Percentiles rank a stretch among this genome's conserved stretches.
Conservation (phyloP, 1,284 basidiomycete genomes). For the Ganoderma sinense region DNA sequence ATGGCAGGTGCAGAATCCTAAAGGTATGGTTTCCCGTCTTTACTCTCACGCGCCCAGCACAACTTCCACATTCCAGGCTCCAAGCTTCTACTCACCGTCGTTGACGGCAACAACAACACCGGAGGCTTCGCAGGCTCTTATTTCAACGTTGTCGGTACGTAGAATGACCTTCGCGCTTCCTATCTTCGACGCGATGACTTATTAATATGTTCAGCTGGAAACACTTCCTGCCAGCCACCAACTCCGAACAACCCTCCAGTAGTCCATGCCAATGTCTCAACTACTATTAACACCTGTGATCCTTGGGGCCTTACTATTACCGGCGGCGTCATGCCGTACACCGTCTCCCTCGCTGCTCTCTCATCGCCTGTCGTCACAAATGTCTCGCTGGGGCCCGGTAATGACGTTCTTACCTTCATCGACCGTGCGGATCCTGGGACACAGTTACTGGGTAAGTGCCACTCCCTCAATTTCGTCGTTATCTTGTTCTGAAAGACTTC, state of each 20-base stretch:
- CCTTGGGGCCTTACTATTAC: slow-evolving; percentile 54
- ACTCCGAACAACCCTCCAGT: slow-evolving; percentile 31
- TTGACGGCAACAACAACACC: slow-evolving; percentile 51
- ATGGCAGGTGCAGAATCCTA: slow-evolving; percentile 53
- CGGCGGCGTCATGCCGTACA: slow-evolving; percentile 58
- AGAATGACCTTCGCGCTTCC: background rate
- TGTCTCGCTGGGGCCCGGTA: slow-evolving; percentile 46
- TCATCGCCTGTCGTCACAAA: slow-evolving; percentile 52
- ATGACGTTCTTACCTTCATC: slow-evolving; percentile 55
- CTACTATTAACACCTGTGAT: slow-evolving; percentile 51
- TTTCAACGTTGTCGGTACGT: slow-evolving; percentile 47
- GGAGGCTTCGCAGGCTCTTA: slow-evolving; percentile 47
- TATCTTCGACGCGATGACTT: background rate
- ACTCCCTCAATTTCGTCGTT: background rate
- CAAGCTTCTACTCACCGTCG: slow-evolving; percentile 49
- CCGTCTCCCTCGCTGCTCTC: slow-evolving; percentile 48
- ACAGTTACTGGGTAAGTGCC: slow-evolving; percentile 50
- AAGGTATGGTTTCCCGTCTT: slow-evolving; percentile 44
- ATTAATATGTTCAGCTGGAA: slow-evolving; percentile 35
- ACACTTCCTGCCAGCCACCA: slow-evolving; percentile 46
- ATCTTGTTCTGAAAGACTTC: background rate
- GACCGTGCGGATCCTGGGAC: slow-evolving; percentile 51
- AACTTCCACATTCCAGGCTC: slow-evolving; percentile 43
- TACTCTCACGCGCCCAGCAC: background rate
- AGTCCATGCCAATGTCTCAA: slow-evolving; percentile 52